phyloP scores from a whole-genome alignment of 371 early-diverging fungal genomes.

The Dichotomocladium elegans region DNA sequence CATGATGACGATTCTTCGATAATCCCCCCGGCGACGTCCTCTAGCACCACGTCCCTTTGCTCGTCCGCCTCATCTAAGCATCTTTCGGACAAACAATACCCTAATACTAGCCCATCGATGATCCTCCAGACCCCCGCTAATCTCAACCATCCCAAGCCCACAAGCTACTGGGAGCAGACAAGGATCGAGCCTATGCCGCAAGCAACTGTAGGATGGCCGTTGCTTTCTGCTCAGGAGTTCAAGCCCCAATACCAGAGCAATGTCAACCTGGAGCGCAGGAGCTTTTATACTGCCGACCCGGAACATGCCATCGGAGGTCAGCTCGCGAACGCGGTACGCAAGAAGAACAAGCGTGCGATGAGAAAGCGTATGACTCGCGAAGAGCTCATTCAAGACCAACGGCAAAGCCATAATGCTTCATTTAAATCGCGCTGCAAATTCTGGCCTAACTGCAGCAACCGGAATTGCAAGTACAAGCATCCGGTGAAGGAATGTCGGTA shows the following conservation, averaged over 20 bases:
- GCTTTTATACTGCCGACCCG: constrained; percentile 2
- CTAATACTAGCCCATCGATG: neutral
- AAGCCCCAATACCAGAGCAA: constrained; percentile 3
- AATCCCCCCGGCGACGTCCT: constrained; percentile 2
- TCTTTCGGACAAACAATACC: neutral
- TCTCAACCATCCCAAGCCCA: neutral
- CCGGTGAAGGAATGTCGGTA: constrained; percentile 51
- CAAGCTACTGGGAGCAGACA: neutral
- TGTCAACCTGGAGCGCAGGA: neutral
- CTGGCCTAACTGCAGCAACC: constrained; percentile 59
- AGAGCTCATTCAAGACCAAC: constrained; percentile 35
- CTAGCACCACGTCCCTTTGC: constrained; percentile 10
- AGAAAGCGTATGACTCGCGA: constrained; percentile 31
- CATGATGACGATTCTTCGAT: neutral
- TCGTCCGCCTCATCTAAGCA: constrained; percentile 10
- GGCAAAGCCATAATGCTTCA: constrained; percentile 27
- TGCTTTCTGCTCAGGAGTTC: constrained; percentile 5
- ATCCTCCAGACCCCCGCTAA: too few species aligned
- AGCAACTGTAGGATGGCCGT: constrained; percentile 11
- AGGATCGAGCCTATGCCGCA: constrained; percentile 3
- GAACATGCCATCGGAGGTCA: constrained; percentile 6
- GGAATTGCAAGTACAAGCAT: constrained; percentile 56
- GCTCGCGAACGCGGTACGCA: neutral
- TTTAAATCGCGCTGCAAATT: constrained; percentile 50
- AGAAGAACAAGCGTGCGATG: neutral